Base-by-base conservation (phyloP, 225 moss, liverwort and hornwort genomes). In the Anthoceros angustus region DNA sequence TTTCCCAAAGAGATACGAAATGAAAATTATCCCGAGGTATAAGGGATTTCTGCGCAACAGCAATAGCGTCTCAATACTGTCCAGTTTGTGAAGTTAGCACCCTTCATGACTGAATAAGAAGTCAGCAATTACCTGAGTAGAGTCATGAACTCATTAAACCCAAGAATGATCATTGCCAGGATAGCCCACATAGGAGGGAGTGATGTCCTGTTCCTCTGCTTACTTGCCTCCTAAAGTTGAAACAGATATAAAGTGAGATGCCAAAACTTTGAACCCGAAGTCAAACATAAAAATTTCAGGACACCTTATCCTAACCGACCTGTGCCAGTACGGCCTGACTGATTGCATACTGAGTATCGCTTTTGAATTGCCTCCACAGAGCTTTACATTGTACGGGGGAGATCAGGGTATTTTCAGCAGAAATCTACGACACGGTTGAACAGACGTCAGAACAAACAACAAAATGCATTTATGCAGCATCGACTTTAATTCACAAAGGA, bases 181-280 rank as follows among this genome's bases (percentile, higher is more conserved):
- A 98, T 77, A 64, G 98, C 98, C 98, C 98, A 98, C 2, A 86
- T 82, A 61, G 98, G 98, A 39, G 98, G 98, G 66, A 98, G 62
- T 87, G 82, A 89, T 15, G 92, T 86, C 12, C 77, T 87, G 62
- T 32, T 32, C 32, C 73, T 80, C 21, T 83, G 85, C 69, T 83
- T 92, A 10, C 75, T 78, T 62, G 88, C 83, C 64, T 98, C 92
- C 75, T 76, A 48, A 12, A 41, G 15, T 39, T 14, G 5, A 23
- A 14, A 24, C 24, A 66, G 3, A 24, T 20, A 40, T 43, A 16
- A 41, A 18, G 23, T 41, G 42, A 39, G 16, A 6, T 66, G 40
- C 42, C 66, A 42, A 66, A 12, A 16, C 66, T 6, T 4, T 2
- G 9, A 0, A 64, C 12, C 64, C 7, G 11, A 7, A 3, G 32